Conservation (phyloP, 1,284 basidiomycete species). For the Taiwanofungus camphoratus region DNA sequence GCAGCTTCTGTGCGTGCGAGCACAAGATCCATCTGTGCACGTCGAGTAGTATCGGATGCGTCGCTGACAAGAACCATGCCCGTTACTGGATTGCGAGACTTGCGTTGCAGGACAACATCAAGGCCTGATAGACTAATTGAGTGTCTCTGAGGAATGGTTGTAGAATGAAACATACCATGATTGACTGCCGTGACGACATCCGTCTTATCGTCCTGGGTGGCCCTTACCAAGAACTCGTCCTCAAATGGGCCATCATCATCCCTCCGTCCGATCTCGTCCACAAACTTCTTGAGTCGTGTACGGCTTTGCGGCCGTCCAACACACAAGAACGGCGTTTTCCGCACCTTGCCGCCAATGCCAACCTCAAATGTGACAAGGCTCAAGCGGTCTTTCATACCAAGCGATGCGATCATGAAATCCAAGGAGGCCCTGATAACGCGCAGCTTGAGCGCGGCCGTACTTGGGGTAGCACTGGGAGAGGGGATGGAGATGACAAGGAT, state of each 20-base stretch:
- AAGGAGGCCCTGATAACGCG: constrained; percentile 82
- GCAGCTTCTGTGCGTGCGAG: constrained; percentile 94
- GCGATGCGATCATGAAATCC: constrained; percentile 75
- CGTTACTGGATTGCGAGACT: constrained; percentile 82
- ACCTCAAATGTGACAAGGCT: constrained; percentile 88
- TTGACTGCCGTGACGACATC: constrained; percentile 97
- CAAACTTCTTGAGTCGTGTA: constrained; percentile 66
- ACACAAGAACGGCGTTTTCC: constrained; percentile 85
- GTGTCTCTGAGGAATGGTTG: neutral
- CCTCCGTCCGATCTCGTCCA: constrained; percentile 60
- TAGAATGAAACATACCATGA: constrained; percentile 52
- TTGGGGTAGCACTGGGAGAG: constrained; percentile 61
- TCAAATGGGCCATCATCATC: constrained; percentile 34
- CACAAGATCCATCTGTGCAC: constrained; percentile 98
- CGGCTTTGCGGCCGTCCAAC: constrained; percentile 67
- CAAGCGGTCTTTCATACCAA: constrained; percentile 74
- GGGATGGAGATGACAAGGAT: constrained; percentile 90
- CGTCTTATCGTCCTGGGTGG: constrained; percentile 81
- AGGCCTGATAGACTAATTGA: constrained; percentile 47
- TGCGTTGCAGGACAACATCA: constrained; percentile 91
- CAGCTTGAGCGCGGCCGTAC: constrained; percentile 77
- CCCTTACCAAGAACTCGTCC: constrained; percentile 76
- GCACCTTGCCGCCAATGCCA: constrained; percentile 69
- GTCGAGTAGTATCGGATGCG: constrained; percentile 80
- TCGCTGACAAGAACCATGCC: constrained; percentile 94